These are phyloP conservation scores for Mortierella sp. DNA, from an alignment of 371 early-diverging fungal genomes.

Conservation along the genomic window DNA sequence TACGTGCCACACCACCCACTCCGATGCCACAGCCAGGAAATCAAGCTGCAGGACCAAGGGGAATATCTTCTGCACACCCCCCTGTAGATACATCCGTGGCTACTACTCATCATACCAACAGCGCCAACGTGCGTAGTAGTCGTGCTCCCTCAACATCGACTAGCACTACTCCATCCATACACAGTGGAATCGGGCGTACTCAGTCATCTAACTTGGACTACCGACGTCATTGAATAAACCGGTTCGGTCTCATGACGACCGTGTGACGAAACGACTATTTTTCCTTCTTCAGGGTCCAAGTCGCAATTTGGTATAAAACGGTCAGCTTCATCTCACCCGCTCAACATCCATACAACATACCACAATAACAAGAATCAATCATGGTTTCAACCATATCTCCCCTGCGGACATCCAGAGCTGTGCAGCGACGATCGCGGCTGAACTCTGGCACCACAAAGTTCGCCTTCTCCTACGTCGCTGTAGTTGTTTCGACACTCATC, in stretches of 20 bases:
- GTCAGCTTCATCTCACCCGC: neutral
- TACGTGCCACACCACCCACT: slow-evolving; percentile 16
- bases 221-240: neutral
- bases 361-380: too few species aligned
- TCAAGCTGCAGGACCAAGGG: neutral
- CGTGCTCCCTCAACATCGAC: slow-evolving; percentile 3
- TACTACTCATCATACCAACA: slow-evolving; percentile 1
- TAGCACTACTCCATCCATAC: slow-evolving; percentile 2
- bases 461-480: slow-evolving; percentile 15
- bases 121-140: neutral
- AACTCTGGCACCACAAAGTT: neutral
- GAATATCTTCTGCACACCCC: neutral
- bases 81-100: slow-evolving; percentile 11
- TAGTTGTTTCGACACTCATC: slow-evolving; percentile 16
- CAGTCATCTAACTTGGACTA: slow-evolving; percentile 5
- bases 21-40: neutral
- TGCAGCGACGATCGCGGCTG: slow-evolving; percentile 2
- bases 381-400: neutral
- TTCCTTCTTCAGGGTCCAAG: slow-evolving; percentile 1
- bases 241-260: neutral
- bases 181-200: slow-evolving; percentile 3
- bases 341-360: neutral
- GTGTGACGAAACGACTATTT: neutral
- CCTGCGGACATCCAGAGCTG: slow-evolving; percentile 9
- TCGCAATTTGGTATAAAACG: neutral